phyloP scores from a whole-genome alignment of 148 eudicot genomes.

The Rhododendron kiyosumense region DNA sequence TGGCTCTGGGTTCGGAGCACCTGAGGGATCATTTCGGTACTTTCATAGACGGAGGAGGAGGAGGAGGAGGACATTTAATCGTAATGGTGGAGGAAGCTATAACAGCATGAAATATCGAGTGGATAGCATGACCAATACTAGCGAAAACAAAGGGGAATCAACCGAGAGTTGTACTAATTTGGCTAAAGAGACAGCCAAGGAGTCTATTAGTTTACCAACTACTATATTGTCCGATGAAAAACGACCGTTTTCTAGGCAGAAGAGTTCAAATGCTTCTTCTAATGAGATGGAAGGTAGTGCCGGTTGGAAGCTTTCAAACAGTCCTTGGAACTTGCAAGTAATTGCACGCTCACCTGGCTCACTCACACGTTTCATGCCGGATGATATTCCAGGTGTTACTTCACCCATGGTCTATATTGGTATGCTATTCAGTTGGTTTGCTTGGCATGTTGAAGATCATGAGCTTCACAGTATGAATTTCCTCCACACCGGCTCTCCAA shows the following conservation, averaged over 20 bases:
- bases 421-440: conserved; percentile 99
- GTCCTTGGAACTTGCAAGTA: conserved; percentile 98
- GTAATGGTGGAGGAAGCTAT: conserved; percentile 31
- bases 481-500: conserved; percentile 81
- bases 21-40: conserved; percentile 44
- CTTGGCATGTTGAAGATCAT: conserved; percentile 99
- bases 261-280: conserved; percentile 13
- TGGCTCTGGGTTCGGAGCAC: conserved; percentile 90
- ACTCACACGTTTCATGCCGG: conserved; percentile 88
- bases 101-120: conserved; percentile 24
- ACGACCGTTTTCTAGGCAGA: conserved; percentile 21
- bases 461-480: conserved; percentile 98
- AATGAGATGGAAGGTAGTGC: conserved; percentile 67
- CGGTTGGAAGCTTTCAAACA: conserved; percentile 91
- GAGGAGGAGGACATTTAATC: conserved; percentile 36
- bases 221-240: conserved; percentile 14
- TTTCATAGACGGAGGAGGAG: conserved; percentile 38
- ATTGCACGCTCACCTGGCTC: conserved; percentile 92
- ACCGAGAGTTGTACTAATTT: conserved; percentile 12
- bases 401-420: conserved; percentile 98
- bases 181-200: conserved; percentile 17
- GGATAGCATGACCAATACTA: conserved; percentile 17
- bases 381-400: conserved; percentile 99
- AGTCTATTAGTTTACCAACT: conserved; percentile 14
- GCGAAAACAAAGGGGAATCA: conserved; percentile 15